A percentile compares a stretch with the other conserved stretches of the same genome.
Conservation (phyloP, 139 green algal genomes). For the Deuterostichococcus epilithicus region DNA sequence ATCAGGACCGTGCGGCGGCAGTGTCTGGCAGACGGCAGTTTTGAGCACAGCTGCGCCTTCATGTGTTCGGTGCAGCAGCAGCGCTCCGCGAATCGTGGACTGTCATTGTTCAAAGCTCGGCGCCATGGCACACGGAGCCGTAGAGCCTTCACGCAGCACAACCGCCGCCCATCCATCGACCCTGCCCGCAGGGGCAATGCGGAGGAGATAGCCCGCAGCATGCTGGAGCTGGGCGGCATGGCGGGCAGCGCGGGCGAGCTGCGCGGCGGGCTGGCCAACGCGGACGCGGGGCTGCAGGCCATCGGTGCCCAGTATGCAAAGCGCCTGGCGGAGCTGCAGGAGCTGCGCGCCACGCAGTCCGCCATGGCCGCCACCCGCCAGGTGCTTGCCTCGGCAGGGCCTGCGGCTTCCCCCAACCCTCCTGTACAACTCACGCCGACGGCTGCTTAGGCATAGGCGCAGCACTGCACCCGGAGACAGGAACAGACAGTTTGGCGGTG, state of each 20-base stretch:
- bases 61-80: background rate
- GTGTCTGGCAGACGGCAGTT: background rate
- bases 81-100: background rate
- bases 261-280: constrained; percentile 23
- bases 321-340: constrained; percentile 20
- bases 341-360: constrained; percentile 12
- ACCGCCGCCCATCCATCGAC: background rate
- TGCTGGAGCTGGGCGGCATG: constrained; percentile 52
- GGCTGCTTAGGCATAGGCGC: too few species aligned
- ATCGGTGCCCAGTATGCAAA: constrained; percentile 20
- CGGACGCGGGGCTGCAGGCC: constrained; percentile 33
- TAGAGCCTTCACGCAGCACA: background rate
- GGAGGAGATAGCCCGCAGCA: constrained; percentile 47
- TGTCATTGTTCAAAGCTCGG: background rate
- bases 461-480: too few species aligned
- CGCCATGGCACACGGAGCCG: background rate
- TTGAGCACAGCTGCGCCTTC: too few species aligned
- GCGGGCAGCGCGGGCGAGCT: constrained; percentile 23
- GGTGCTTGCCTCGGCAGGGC: too few species aligned
- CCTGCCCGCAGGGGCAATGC: constrained; percentile 29
- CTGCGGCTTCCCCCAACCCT: too few species aligned
- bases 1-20: background rate
- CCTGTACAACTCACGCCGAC: too few species aligned
- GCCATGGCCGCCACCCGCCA: constrained; percentile 15
- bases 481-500: too few species aligned